Percentiles rank a stretch among this genome's conserved stretches.
Evolutionary conservation across 2,329 filamentous ascomycete species (phyloP).

Genomic region (Juglanconis juglandina): DNA sequence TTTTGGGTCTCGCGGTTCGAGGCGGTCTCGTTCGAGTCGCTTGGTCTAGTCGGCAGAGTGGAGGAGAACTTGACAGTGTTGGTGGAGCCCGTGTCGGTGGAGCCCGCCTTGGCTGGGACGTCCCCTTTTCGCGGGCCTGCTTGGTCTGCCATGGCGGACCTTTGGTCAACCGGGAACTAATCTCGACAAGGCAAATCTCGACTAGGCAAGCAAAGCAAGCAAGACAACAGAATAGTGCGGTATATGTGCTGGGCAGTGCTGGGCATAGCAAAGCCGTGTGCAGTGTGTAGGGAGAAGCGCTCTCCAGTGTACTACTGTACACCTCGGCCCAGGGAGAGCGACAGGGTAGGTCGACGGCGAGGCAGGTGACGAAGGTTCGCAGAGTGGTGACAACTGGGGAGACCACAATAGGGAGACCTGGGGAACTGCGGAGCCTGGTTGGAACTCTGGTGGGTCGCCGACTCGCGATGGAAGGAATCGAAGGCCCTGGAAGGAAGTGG

Average conservation of each 20-base stretch:
- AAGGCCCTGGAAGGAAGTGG: background rate
- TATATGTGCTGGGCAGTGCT: background rate
- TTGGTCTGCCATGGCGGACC: conserved; percentile 16
- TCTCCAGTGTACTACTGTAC: background rate
- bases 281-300: too few relatives aligned
- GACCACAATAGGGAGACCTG: background rate
- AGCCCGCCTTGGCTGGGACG: conserved; percentile 13
- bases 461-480: background rate
- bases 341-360: background rate
- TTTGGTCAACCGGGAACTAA: conserved; percentile 7
- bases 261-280: too few relatives aligned
- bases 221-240: background rate
- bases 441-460: background rate
- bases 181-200: background rate
- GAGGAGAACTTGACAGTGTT: conserved; percentile 17
- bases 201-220: background rate
- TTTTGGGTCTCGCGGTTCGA: conserved; percentile 8
- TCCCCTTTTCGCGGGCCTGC: conserved; percentile 16
- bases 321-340: background rate
- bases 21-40: conserved; percentile 6
- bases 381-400: background rate
- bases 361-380: background rate
- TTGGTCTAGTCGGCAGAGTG: conserved; percentile 10
- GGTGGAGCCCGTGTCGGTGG: conserved; percentile 11
- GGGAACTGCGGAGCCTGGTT: background rate